A percentile compares a stretch with the other conserved stretches of the same genome.
Conservation (phyloP, 129 eudicot genomes). For the Apium graveolens region DNA sequence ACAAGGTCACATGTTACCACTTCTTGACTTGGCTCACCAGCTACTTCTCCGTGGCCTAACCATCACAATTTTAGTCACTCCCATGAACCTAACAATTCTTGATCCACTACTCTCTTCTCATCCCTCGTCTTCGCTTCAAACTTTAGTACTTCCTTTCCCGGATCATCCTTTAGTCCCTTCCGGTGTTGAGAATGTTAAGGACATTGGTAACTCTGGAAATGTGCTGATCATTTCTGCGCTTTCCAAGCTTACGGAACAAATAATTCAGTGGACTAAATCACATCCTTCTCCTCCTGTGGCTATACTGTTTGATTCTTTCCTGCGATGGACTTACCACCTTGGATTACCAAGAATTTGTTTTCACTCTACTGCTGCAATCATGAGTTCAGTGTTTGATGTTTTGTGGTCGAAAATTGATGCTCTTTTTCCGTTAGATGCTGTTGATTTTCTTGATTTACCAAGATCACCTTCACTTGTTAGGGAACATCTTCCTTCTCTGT, state of each 20-base stretch:
- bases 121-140: slow-evolving; percentile 40
- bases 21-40: slow-evolving; percentile 62
- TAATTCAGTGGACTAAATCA: slow-evolving; percentile 44
- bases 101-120: slow-evolving; percentile 47
- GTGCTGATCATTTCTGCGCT: slow-evolving; percentile 38
- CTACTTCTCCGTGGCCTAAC: slow-evolving; percentile 36
- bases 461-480: slow-evolving; percentile 30
- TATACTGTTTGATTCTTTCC: slow-evolving; percentile 62
- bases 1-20: slow-evolving; percentile 81
- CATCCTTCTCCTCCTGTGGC: slow-evolving; percentile 59
- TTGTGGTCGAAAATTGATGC: slow-evolving; percentile 18
- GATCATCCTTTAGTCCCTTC: slow-evolving; percentile 48
- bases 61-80: slow-evolving; percentile 73
- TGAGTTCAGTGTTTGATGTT: slow-evolving; percentile 16
- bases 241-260: slow-evolving; percentile 25
- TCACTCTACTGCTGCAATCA: slow-evolving; percentile 31
- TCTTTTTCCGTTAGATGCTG: slow-evolving; percentile 12
- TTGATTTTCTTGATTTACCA: slow-evolving; percentile 34
- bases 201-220: slow-evolving; percentile 49
- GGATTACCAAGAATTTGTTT: slow-evolving; percentile 45
- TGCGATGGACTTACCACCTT: slow-evolving; percentile 57
- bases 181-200: slow-evolving; percentile 56
- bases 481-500: slow-evolving; percentile 46
- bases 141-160: slow-evolving; percentile 60
- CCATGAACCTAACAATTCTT: slow-evolving; percentile 60